Base-by-base conservation (phyloP, 768 basidiomycete genomes). In the Auriscalpium microsporum region DNA sequence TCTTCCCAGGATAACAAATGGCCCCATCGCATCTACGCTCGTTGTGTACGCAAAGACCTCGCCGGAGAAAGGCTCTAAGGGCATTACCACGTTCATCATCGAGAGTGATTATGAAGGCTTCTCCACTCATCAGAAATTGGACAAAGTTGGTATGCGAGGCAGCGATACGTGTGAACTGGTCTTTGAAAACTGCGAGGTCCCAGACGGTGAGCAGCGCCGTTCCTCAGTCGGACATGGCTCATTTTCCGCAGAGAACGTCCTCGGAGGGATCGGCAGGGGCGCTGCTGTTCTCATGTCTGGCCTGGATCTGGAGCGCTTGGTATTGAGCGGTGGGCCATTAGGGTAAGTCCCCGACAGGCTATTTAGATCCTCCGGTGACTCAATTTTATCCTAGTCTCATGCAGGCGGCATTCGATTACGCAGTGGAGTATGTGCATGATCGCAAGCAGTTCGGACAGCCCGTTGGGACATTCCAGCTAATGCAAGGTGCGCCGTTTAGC, bases 81-180 rank as follows among this genome's bases (percentile, higher is more conserved):
- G 94, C 19, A 92, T 96, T 59, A 95, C 94, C 0, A 82, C 94
- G 0, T 96, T 96, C 69, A 83, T 96, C 60, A 75, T 97, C 58
- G 92, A 95, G 72, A 86, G 80, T 46, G 83, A 72, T 8, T 92
- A 87, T 67, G 69, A 78, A 45, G 94, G 92, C 1, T 94, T 94
- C 69, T 91, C 90, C 7, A 88, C 90, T 0, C 86, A 87, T 61
- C 90, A 87, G 56, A 93, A 94, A 63, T 75, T 97, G 19, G 94
- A 97, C 69, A 97, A 97, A 68, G 84, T 96, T 65, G 94, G 94
- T 1, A 97, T 97, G 94, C 75, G 94, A 62, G 94, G 94, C 40
- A 91, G 89, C 57, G 93, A 96, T 63, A 97, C 94, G 3, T 92
- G 91, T 60, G 94, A 97, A 66, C 73, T 96, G 21, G 83, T 94